Conservation (phyloP, 768 basidiomycete species). For the Tulasnella sp. region DNA sequence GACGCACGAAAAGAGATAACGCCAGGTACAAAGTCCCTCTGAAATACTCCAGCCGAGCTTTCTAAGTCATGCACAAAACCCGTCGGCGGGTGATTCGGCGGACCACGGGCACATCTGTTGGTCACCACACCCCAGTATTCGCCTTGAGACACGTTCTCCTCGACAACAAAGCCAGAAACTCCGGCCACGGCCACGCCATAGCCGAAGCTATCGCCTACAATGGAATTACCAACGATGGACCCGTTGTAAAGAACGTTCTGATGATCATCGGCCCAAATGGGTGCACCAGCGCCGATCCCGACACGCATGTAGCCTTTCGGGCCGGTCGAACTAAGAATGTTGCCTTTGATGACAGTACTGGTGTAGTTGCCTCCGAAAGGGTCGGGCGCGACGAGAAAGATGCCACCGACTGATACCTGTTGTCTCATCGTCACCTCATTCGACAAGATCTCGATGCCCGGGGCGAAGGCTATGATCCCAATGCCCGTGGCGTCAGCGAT, state of each 20-base stretch:
- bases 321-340: neutral
- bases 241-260: neutral
- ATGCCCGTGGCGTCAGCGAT: neutral
- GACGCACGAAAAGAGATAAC: neutral
- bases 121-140: neutral
- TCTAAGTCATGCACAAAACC: neutral
- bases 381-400: neutral
- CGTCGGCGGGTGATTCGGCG: neutral
- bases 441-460: neutral
- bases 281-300: neutral
- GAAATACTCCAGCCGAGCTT: neutral
- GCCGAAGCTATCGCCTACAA: neutral
- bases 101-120: neutral
- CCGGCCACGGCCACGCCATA: neutral
- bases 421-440: neutral
- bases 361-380: neutral
- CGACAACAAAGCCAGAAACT: neutral
- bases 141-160: neutral
- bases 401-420: neutral
- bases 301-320: neutral
- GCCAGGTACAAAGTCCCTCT: neutral
- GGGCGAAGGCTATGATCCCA: neutral
- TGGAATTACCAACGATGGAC: neutral
- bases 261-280: neutral
- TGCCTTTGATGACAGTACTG: neutral